Conservation (phyloP, 179 eudicot species). For the Beta lomatogona region DNA sequence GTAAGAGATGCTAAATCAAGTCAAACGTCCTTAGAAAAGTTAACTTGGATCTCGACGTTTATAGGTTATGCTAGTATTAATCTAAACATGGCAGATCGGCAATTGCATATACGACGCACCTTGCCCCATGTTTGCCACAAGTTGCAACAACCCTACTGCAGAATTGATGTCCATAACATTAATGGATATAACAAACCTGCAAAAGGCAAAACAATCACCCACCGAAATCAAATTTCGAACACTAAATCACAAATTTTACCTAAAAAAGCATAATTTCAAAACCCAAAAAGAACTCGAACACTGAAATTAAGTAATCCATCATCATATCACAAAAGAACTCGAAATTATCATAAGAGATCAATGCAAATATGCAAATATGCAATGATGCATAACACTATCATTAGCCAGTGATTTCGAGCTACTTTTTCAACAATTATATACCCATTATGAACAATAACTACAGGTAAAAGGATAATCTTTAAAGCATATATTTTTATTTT, state of each 20-base stretch:
- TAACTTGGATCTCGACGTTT: neutral
- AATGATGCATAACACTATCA: neutral
- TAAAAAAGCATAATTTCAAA: neutral
- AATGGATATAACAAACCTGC: slow-evolving; percentile 15
- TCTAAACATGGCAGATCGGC: too few species aligned
- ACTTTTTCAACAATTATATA: neutral
- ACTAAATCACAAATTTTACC: neutral
- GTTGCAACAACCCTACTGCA: slow-evolving; percentile 4
- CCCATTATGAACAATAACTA: too few species aligned
- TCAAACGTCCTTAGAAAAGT: neutral
- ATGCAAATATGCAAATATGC: too few species aligned
- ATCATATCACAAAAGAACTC: neutral
- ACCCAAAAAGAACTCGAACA: too few species aligned
- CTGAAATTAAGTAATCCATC: neutral
- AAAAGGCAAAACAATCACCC: neutral
- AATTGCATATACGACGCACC: slow-evolving; percentile 20
- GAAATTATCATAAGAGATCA: neutral
- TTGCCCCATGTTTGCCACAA: slow-evolving; percentile 4
- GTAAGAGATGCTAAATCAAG: neutral
- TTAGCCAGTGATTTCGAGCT: neutral
- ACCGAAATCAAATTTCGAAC: neutral
- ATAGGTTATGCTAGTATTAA: neutral
- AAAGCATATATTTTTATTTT: too few species aligned
- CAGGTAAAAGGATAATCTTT: neutral
- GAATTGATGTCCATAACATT: neutral